Evolutionary conservation across 2,329 filamentous ascomycete species (phyloP), one percentile per base, ranked within the genome.

Genomic region (Colletotrichum neosansevieriae): DNA sequence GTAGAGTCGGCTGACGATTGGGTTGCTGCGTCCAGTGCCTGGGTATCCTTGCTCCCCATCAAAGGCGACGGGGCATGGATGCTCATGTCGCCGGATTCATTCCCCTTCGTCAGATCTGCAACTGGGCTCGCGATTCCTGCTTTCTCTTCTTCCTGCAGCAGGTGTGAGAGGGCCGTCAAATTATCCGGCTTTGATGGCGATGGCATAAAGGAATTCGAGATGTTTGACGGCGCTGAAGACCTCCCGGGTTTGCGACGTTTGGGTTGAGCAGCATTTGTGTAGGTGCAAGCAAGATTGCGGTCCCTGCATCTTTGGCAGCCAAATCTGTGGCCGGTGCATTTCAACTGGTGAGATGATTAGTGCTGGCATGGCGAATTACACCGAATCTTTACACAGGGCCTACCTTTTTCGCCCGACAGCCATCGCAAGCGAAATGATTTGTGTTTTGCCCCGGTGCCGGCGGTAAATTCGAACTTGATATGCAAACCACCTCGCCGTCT

Each of bases 351-450:
- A 47, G 12, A 34, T 32, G 29, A 19, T 58, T 9, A 45, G 21
- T 32, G 2, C 4, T 21, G 12, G 32, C 1, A 3, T 38, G 11
- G 32, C 6, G n/a, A 11, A 19, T 11, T 29, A 12, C 11, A 4
- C 10, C 0, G 11, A 4, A 12, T 13, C n/a, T 17, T 24, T 11
- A 17, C 10, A 7, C 10, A 32, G 2, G 10, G 12, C 56, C 47
- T 47, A 45, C 59, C 50, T 63, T 63, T 19, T 63, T 63, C 7
- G 40, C 24, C 2, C 50, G 40, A 6, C 59, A 63, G 24, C 50
- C 59, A 34, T 63, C 50, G 19, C 60, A 63, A 15, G 50, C 60
- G 19, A 63, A 63, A 45, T 63, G 40, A 17, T 56, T 63, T 11
- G 17, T n/a, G 11, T 49, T 56, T 24, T 63, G 40, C 9, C 60